Conservation (phyloP, 2,329 filamentous ascomycete species). For the Hirsutella thompsonii region DNA sequence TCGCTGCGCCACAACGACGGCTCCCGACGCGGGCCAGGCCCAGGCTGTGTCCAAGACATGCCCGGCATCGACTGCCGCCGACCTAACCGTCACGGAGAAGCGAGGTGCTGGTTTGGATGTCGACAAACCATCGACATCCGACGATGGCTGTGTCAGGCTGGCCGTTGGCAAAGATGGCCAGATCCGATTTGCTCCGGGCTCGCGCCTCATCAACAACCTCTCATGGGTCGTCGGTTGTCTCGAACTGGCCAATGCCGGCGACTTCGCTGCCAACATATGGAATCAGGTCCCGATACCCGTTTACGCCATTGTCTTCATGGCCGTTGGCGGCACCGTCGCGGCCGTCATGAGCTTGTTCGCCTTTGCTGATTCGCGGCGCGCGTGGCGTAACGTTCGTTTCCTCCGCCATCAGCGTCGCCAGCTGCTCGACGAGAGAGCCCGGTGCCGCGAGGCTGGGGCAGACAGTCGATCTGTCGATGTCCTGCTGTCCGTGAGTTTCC, state of each 20-base stretch:
- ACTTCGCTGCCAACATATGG: conserved; percentile 46
- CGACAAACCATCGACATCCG: not conserved
- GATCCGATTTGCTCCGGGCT: conserved; percentile 5
- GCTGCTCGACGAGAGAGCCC: conserved; percentile 12
- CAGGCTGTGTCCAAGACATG: not conserved
- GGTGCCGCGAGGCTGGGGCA: conserved; percentile 3
- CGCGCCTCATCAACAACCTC: conserved; percentile 16
- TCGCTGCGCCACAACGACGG: not conserved
- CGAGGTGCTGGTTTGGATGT: not conserved
- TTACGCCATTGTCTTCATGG: conserved; percentile 38
- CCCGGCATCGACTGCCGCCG: not conserved
- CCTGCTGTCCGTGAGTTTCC: conserved; percentile 28
- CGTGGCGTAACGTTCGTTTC: conserved; percentile 31
- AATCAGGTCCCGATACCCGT: conserved; percentile 35
- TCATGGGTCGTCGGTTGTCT: conserved; percentile 30
- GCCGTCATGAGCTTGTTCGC: conserved; percentile 31
- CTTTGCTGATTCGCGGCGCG: conserved; percentile 26
- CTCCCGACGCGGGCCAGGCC: not conserved
- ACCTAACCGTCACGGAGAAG: not conserved
- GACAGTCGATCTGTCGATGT: conserved; percentile 15
- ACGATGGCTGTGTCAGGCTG: conserved; percentile 1
- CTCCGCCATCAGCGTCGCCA: conserved; percentile 26
- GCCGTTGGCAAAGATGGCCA: not conserved
- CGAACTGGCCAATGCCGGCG: conserved; percentile 40
- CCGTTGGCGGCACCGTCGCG: conserved; percentile 33